Evolutionary conservation across 1,284 basidiomycete genomes (phyloP), one percentile per base, ranked within the genome.

Genomic region (Naganishia sp.): DNA sequence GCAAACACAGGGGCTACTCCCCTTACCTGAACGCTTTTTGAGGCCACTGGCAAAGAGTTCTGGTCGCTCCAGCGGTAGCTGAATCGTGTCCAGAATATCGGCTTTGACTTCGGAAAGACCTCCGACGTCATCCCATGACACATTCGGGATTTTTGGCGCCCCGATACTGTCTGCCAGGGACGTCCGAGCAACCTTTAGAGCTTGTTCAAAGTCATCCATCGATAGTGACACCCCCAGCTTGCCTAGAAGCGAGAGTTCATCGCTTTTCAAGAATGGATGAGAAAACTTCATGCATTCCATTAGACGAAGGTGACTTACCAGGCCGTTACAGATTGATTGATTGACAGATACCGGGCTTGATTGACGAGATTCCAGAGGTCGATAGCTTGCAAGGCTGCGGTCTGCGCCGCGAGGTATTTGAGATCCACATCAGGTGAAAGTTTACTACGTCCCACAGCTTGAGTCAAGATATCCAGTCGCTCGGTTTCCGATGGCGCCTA

Each of bases 41-140:
- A 99, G 81, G 1, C 95, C 95, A 68, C 90, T 87, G 6, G 88
- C 85, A 79, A 99, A 99, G 1, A 99, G 81, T 73, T 98, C 94
- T 2, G 96, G 95, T 75, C 92, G 88, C 67, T 97, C 91, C 31
- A 99, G 82, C 0, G 96, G 96, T 3, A 99, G 82, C 76, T 99
- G 94, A 54, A 99, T 92, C 18, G 95, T 99, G 73, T 99, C 95
- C 71, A 99, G 82, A 66, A 99, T 98, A 72, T 98, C 95, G 50
- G 86, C 80, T 79, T 98, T 99, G 67, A 98, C 92, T 68, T 84
- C 82, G 1, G 87, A 88, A 21, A 99, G 82, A 7, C 96, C 96
- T 47, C 96, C 96, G 17, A 99, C 90, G 76, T 99, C 96, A 79
- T 98, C 93, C 96, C 96, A 99, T 0, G 90, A 87, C 0, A 99